Conservation (phyloP, 345 rosid genomes). For the Eutrema japonicum region DNA sequence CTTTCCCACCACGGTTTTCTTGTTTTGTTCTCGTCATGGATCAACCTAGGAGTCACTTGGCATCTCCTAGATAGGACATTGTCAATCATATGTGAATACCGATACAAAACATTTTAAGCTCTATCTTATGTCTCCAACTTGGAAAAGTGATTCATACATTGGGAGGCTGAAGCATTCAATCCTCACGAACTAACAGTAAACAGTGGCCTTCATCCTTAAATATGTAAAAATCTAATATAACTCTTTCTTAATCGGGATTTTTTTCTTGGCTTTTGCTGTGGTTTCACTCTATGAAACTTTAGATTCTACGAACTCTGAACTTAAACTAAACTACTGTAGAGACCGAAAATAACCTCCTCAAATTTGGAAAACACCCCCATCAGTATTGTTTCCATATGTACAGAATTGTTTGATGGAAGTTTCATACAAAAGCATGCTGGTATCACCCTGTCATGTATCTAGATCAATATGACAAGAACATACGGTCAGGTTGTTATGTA, state of each 20-base stretch:
- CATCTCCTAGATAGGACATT: conserved; percentile 9
- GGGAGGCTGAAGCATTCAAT: neutral
- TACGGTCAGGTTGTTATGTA: conserved; percentile 8
- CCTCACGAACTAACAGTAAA: neutral
- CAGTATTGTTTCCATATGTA: conserved; percentile 1
- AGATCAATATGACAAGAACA: conserved; percentile 6
- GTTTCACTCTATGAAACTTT: neutral
- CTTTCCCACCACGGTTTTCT: neutral
- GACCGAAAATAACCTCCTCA: neutral
- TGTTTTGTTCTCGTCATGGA: neutral
- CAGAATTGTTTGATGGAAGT: neutral
- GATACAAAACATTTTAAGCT: neutral
- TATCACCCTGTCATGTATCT: conserved; percentile 24
- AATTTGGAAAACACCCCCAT: neutral
- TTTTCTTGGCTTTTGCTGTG: conserved; percentile 1
- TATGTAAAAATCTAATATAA: neutral
- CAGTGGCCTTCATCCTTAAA: neutral
- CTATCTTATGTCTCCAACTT: neutral
- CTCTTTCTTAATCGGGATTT: neutral
- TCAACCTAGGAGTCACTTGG: conserved; percentile 17
- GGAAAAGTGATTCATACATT: neutral
- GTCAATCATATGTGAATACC: neutral
- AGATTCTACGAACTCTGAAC: neutral
- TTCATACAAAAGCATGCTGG: neutral
- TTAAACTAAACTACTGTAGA: neutral